These are phyloP conservation scores for Aspergillus tamarii DNA, from an alignment of 2,329 filamentous ascomycete genomes.

Conservation along the genomic window DNA sequence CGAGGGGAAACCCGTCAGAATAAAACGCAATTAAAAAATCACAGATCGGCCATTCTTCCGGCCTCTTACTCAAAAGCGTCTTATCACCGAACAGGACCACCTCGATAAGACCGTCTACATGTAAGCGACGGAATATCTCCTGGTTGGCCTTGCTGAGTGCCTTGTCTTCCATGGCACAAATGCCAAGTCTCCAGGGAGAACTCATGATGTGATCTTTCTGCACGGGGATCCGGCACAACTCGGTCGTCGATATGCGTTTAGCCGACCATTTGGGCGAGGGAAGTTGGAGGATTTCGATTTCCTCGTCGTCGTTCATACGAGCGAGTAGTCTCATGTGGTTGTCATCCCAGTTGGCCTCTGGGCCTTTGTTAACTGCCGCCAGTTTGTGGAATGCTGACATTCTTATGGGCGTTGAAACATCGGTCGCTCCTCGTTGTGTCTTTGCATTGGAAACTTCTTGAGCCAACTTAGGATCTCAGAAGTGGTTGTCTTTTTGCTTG, in stretches of 20 bases:
- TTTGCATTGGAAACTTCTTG: too few relatives aligned
- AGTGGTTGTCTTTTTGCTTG: not conserved
- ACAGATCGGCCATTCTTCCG: slow-evolving; percentile 88
- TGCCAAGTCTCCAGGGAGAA: slow-evolving; percentile 64
- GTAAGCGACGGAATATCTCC: slow-evolving; percentile 85
- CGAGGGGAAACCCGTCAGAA: slow-evolving; percentile 88
- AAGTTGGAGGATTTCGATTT: not conserved
- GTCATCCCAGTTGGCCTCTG: not conserved
- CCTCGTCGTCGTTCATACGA: not conserved
- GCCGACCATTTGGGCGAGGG: not conserved
- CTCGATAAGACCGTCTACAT: slow-evolving; percentile 75
- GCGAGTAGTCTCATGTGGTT: not conserved
- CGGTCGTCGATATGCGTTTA: too few relatives aligned
- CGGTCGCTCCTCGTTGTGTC: not conserved
- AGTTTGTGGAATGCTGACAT: not conserved
- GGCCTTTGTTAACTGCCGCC: not conserved
- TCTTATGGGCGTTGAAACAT: not conserved
- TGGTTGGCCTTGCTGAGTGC: slow-evolving; percentile 89
- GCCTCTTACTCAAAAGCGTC: slow-evolving; percentile 87
- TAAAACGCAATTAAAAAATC: slow-evolving; percentile 96
- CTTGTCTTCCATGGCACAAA: slow-evolving; percentile 89
- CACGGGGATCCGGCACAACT: not conserved
- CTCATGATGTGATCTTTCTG: not conserved
- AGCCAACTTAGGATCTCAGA: slow-evolving; percentile 2
- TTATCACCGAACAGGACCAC: slow-evolving; percentile 95